Conservation (phyloP, 2,329 filamentous ascomycete species). For the Diaporthe vexans region DNA sequence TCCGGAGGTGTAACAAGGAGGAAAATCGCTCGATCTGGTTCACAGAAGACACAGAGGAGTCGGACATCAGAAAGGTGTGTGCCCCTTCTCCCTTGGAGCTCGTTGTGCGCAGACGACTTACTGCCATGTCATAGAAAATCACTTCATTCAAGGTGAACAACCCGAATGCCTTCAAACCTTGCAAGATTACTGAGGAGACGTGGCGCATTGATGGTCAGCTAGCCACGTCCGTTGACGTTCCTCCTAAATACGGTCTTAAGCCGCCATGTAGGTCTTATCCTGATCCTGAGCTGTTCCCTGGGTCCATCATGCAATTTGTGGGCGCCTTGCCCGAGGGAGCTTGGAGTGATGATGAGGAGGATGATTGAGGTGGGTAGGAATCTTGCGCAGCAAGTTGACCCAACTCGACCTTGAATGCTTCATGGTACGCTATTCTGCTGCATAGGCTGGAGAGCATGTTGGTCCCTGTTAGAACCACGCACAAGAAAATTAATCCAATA, state of each 20-base stretch:
- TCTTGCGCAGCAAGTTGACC: neutral
- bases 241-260: neutral
- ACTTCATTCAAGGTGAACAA: neutral
- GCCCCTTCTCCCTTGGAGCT: no score
- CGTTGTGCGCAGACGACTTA: neutral
- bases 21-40: conserved; percentile 1
- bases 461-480: no score
- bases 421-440: no score
- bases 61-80: conserved; percentile 22
- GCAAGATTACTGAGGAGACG: conserved; percentile 28
- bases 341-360: conserved; percentile 19
- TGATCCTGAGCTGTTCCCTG: conserved; percentile 40
- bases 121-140: conserved; percentile 31
- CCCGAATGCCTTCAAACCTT: conserved; percentile 34
- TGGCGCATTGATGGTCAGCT: conserved; percentile 37
- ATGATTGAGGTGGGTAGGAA: neutral
- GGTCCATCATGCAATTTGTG: conserved; percentile 41
- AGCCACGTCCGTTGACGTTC: conserved; percentile 17
- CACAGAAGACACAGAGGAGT: neutral
- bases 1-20: conserved; percentile 47
- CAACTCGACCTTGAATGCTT: neutral
- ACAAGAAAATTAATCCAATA: neutral
- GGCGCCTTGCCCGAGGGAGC: conserved; percentile 10
- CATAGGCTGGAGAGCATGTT: neutral
- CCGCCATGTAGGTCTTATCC: conserved; percentile 34